Evolutionary conservation across 129 eudicot genomes (phyloP).

Genomic region (Ambrosia artemisiifolia): DNA sequence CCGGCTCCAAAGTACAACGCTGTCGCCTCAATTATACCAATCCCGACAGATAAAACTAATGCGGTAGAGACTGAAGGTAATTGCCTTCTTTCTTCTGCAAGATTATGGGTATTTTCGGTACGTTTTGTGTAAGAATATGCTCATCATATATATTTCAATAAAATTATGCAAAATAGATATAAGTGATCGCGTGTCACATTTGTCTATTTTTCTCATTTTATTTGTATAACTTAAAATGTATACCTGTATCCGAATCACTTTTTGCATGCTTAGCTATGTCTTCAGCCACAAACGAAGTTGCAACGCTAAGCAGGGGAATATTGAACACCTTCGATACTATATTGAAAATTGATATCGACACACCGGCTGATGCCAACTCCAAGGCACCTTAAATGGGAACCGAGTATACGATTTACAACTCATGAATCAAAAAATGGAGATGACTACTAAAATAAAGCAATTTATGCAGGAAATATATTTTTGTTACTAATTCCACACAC

Average conservation of each 20-base stretch:
- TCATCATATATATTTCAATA: background rate
- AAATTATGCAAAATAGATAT: background rate
- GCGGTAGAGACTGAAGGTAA: conserved; percentile 67
- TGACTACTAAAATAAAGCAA: background rate
- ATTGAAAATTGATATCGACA: conserved; percentile 68
- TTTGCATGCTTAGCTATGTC: conserved; percentile 50
- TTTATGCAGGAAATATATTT: background rate
- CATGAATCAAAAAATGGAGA: conserved; percentile 7
- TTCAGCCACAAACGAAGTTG: conserved; percentile 82
- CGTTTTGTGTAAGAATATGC: background rate
- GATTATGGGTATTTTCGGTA: conserved; percentile 2
- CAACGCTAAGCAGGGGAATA: conserved; percentile 71
- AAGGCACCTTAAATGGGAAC: conserved; percentile 45
- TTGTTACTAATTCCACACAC: background rate
- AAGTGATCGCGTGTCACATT: background rate
- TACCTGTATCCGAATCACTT: conserved; percentile 41
- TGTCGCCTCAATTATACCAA: conserved; percentile 54
- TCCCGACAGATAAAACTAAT: conserved; percentile 49
- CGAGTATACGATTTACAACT: conserved; percentile 5
- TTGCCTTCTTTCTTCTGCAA: conserved; percentile 49
- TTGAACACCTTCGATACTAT: conserved; percentile 73
- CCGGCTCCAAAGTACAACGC: conserved; percentile 66
- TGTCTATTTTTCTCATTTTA: background rate
- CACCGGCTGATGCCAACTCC: conserved; percentile 78
- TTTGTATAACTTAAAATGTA: background rate